Conservation (phyloP, 768 basidiomycete genomes). For the Russula brevipes region DNA sequence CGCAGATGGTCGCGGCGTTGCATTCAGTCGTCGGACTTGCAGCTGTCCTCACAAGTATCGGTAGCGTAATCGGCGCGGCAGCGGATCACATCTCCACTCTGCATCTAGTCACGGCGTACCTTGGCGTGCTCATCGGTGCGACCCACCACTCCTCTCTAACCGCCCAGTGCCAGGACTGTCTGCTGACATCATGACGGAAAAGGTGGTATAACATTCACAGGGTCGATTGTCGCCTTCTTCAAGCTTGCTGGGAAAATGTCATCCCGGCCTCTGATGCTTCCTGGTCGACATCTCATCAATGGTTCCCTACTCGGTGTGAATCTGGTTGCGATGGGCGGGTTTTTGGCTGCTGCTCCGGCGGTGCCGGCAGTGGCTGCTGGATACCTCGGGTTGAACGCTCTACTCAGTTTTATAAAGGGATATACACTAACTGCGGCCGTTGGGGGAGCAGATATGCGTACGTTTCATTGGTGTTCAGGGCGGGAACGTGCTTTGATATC, state of each 20-base stretch:
- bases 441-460: slow-evolving; percentile 91
- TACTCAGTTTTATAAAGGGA: slow-evolving; percentile 80
- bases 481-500: neutral
- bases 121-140: slow-evolving; percentile 78
- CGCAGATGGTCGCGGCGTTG: slow-evolving; percentile 75
- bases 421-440: slow-evolving; percentile 88
- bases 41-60: slow-evolving; percentile 82
- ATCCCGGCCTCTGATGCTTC: slow-evolving; percentile 64
- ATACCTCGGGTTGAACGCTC: slow-evolving; percentile 66
- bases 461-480: slow-evolving; percentile 30
- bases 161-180: neutral
- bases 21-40: slow-evolving; percentile 90
- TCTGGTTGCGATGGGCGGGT: slow-evolving; percentile 67
- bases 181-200: slow-evolving; percentile 16
- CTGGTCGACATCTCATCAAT: slow-evolving; percentile 76
- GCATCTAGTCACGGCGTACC: slow-evolving; percentile 79
- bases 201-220: slow-evolving; percentile 85
- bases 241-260: slow-evolving; percentile 82
- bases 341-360: slow-evolving; percentile 62
- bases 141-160: neutral
- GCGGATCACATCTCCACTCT: slow-evolving; percentile 61
- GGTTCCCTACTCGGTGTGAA: slow-evolving; percentile 66
- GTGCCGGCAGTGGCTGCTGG: slow-evolving; percentile 73
- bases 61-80: slow-evolving; percentile 64
- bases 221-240: slow-evolving; percentile 84